A percentile compares a stretch with the other conserved stretches of the same genome.
These are phyloP conservation scores for Monilinia vaccinii-corymbosi DNA, from an alignment of 2,329 filamentous ascomycete genomes.

Conservation along the genomic window DNA sequence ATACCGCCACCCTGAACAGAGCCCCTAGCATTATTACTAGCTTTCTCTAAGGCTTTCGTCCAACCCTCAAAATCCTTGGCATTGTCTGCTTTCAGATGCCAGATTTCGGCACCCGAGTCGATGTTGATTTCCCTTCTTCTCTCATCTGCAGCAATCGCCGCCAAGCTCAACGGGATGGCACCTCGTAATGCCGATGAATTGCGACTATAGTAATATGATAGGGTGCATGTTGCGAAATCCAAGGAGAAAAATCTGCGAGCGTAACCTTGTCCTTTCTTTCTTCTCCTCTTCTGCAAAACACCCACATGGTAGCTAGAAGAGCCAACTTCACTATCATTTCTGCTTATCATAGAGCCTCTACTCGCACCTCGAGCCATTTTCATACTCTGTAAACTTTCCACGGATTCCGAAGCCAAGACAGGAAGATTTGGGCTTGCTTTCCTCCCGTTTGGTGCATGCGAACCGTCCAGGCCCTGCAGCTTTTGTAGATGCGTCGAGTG, in stretches of 20 bases:
- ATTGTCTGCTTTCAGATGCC: slow-evolving; percentile 82
- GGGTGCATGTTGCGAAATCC: slow-evolving; percentile 85
- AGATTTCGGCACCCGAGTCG: slow-evolving; percentile 92
- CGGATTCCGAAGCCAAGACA: slow-evolving; percentile 42
- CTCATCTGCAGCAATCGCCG: slow-evolving; percentile 84
- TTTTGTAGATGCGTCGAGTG: slow-evolving; percentile 64
- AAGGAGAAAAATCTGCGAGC: slow-evolving; percentile 91
- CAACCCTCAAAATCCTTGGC: slow-evolving; percentile 80
- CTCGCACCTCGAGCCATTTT: slow-evolving; percentile 22
- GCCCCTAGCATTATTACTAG: slow-evolving; percentile 55
- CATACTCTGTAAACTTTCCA: slow-evolving; percentile 50
- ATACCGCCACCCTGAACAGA: slow-evolving; percentile 34
- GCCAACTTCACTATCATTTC: slow-evolving; percentile 39
- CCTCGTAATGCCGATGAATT: slow-evolving; percentile 88
- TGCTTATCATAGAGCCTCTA: slow-evolving; percentile 42
- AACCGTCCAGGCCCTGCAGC: slow-evolving; percentile 32
- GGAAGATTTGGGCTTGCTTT: slow-evolving; percentile 38
- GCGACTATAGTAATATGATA: slow-evolving; percentile 94
- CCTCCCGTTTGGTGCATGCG: slow-evolving; percentile 40
- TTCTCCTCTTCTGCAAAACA: slow-evolving; percentile 75
- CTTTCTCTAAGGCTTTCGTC: slow-evolving; percentile 76
- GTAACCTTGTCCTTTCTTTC: slow-evolving; percentile 90
- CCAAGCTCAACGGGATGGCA: slow-evolving; percentile 83
- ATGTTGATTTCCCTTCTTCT: slow-evolving; percentile 87
- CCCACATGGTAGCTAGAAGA: slow-evolving; percentile 66